Base-by-base conservation (phyloP, 352 stramenopile genomes). In the Globisporangium echinulatum region DNA sequence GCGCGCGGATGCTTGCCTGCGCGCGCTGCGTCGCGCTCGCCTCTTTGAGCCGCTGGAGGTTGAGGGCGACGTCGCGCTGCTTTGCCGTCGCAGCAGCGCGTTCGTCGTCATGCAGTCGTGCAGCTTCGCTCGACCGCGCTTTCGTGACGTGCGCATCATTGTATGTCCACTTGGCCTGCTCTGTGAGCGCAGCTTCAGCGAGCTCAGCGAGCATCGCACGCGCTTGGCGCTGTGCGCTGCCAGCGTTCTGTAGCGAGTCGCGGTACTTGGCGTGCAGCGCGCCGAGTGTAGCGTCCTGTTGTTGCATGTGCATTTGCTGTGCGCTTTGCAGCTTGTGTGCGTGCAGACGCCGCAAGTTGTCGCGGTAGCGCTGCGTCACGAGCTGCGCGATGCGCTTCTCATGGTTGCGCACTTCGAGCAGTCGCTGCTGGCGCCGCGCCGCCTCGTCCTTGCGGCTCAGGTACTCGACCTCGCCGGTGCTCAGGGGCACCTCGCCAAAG, bases 291-390 rank as follows among this genome's bases (percentile, higher is more conserved):
- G 58, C 59, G n/a, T 75, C 65, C 33, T 84, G 76, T 17, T 77
- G 56, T 3, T 51, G n/a, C 36, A 40, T 64, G 14, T 77, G 62
- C 19, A 73, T 56, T 2, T 58, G 66, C 13, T 76, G 68, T 5
- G 58, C 59, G n/a, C 55, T 44, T 13, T 62, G 59, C 19, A 71
- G 66, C 56, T 81, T 78, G 13, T 61, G 49, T 19, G 61, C 46
- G 55, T 82, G 82, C 58, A 92, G 59, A 19, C 65, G 63, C 2
- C 68, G 68, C 52, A 90, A 58, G 60, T 90, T 90, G 10, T 83
- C 69, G 46, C 79, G 79, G 61, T 92, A 92, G 5, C 80, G 76
- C 59, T 76, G 68, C 39, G 82, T 92, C 62, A 92, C 77, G 39
- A 86, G 65, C 63, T 87, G 79, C 49, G 82, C 74, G 1, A 85